Conservation (phyloP, 805 yeast species). For the Candida argentea region DNA sequence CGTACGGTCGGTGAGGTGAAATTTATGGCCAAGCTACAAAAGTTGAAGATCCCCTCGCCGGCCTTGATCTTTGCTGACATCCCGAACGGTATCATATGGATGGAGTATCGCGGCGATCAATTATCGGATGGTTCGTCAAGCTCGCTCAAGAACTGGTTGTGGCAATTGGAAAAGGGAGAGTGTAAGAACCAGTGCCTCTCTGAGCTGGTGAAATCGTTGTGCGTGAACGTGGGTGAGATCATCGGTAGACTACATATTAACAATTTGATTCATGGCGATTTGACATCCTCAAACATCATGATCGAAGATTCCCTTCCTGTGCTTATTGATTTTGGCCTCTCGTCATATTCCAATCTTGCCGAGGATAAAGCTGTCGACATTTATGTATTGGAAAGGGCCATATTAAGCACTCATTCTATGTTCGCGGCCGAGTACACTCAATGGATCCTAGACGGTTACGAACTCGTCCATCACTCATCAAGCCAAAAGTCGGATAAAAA, state of each 20-base stretch:
- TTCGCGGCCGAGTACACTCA: constrained; percentile 51
- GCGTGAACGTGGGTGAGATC: constrained; percentile 50
- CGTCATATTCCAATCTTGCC: constrained; percentile 60
- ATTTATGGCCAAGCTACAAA: constrained; percentile 46
- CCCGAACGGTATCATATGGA: constrained; percentile 74
- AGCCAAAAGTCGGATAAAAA: constrained; percentile 26
- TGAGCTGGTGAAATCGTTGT: constrained; percentile 31
- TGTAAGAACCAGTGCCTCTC: constrained; percentile 13
- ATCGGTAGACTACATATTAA: constrained; percentile 63
- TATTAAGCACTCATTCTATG: constrained; percentile 80
- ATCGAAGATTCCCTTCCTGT: constrained; percentile 38
- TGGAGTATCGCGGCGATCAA: constrained; percentile 63
- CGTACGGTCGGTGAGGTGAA: constrained; percentile 83
- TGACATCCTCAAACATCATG: constrained; percentile 83
- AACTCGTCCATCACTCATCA: constrained; percentile 21
- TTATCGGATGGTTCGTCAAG: constrained; percentile 44
- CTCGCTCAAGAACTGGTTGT: constrained; percentile 63
- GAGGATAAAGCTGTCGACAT: constrained; percentile 98
- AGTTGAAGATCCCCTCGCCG: constrained; percentile 61
- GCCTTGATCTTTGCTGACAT: constrained; percentile 67
- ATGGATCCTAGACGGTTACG: constrained; percentile 70
- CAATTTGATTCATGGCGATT: constrained; percentile 87
- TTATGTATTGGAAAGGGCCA: constrained; percentile 88
- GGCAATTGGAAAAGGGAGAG: constrained; percentile 41
- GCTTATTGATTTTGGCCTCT: constrained; percentile 86